A percentile compares a stretch with the other conserved stretches of the same genome.
Evolutionary conservation across 768 basidiomycete species (phyloP).

Genomic region (Tylopilus cervinicoccineus): DNA sequence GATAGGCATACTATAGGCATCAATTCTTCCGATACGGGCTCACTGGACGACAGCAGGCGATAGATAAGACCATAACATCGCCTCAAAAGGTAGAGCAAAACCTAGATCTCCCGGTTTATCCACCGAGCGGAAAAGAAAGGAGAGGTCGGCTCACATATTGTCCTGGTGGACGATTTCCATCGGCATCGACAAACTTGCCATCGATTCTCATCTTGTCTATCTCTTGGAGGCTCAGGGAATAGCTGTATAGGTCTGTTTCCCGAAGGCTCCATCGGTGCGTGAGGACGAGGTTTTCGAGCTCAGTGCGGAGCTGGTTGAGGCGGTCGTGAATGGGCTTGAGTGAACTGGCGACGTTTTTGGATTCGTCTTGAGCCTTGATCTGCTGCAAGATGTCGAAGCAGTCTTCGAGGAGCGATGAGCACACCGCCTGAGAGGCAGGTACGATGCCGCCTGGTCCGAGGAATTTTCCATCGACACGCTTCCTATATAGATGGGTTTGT

Average conservation of each 20-base stretch:
- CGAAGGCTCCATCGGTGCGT: slow-evolving; percentile 97
- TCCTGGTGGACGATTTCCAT: slow-evolving; percentile 87
- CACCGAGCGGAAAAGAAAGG: neutral
- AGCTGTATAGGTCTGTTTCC: slow-evolving; percentile 93
- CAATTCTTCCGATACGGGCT: slow-evolving; percentile 96
- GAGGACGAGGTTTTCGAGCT: slow-evolving; percentile 87
- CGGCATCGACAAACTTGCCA: slow-evolving; percentile 93
- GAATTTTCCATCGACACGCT: slow-evolving; percentile 95
- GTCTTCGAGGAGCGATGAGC: slow-evolving; percentile 90
- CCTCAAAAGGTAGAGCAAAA: slow-evolving; percentile 85
- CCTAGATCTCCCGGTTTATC: slow-evolving; percentile 43
- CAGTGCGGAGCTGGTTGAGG: slow-evolving; percentile 75
- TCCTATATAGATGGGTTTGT: slow-evolving; percentile 39
- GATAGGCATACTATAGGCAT: slow-evolving; percentile 79
- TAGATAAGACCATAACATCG: slow-evolving; percentile 97
- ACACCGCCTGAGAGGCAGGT: slow-evolving; percentile 87
- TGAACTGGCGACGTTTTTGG: slow-evolving; percentile 78
- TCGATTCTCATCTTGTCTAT: slow-evolving; percentile 97
- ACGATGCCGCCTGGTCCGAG: slow-evolving; percentile 86
- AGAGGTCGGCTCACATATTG: slow-evolving; percentile 72
- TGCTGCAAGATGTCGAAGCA: slow-evolving; percentile 96
- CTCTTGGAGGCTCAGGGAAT: slow-evolving; percentile 88
- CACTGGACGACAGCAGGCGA: slow-evolving; percentile 86
- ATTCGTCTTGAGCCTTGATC: slow-evolving; percentile 90
- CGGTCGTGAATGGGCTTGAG: slow-evolving; percentile 94